A percentile compares a stretch with the other conserved stretches of the same genome.
Evolutionary conservation across 2,329 filamentous ascomycete genomes (phyloP).

Genomic region (Paecilomyces sp.): DNA sequence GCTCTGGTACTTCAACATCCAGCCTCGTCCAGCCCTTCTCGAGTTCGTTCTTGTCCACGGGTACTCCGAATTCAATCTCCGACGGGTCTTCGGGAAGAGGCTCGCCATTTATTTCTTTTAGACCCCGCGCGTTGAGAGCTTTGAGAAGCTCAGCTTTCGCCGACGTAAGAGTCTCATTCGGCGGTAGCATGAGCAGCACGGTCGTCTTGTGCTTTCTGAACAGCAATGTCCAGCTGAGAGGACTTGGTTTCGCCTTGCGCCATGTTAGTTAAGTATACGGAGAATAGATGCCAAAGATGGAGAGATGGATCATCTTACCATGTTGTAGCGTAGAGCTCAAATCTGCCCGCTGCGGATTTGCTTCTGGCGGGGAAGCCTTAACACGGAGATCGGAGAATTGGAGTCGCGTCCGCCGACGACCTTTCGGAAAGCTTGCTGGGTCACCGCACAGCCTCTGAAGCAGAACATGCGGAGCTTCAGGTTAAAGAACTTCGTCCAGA

Average conservation of each 20-base stretch:
- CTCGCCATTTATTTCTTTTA: slow-evolving; percentile 32
- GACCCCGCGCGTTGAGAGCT: slow-evolving; percentile 43
- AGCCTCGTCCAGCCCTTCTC: slow-evolving; percentile 44
- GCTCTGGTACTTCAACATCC: slow-evolving; percentile 21
- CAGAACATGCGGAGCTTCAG: background rate
- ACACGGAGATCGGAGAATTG: slow-evolving; percentile 2
- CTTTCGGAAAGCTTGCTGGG: background rate
- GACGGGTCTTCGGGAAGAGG: slow-evolving; percentile 30
- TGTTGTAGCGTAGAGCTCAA: slow-evolving; percentile 1
- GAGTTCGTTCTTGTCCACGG: slow-evolving; percentile 41
- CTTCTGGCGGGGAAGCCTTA: background rate
- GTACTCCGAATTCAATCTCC: slow-evolving; percentile 42
- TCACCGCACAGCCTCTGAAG: background rate
- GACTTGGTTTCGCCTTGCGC: slow-evolving; percentile 19
- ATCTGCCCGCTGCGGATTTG: background rate
- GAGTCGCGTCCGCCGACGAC: background rate
- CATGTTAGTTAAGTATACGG: background rate
- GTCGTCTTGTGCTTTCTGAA: slow-evolving; percentile 69
- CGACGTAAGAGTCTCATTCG: slow-evolving; percentile 49
- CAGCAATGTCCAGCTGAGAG: slow-evolving; percentile 57
- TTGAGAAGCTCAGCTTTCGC: slow-evolving; percentile 54
- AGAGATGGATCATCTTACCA: slow-evolving; percentile 6
- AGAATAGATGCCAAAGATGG: background rate
- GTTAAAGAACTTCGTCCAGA: background rate
- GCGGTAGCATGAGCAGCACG: slow-evolving; percentile 59